Conservation (phyloP, 495 filamentous ascomycete genomes). For the Friedmanniomyces simplex region DNA sequence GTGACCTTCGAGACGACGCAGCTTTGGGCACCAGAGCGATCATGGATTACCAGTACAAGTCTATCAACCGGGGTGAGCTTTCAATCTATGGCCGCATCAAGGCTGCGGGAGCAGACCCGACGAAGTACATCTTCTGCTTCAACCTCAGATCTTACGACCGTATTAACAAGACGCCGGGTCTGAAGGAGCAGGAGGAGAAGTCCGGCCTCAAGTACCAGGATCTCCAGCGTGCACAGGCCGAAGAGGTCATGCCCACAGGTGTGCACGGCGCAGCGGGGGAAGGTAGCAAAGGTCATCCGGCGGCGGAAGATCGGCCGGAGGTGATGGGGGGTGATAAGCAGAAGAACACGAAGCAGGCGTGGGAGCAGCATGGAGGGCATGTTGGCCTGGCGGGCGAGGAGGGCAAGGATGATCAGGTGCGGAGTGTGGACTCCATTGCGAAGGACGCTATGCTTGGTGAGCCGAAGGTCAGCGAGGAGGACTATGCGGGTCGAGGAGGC, state of each 20-base stretch:
- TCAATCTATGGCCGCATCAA: conserved; percentile 75
- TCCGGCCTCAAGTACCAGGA: conserved; percentile 76
- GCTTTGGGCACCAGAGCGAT: conserved; percentile 79
- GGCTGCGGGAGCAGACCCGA: conserved; percentile 70
- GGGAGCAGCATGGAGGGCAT: conserved; percentile 47
- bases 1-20: conserved; percentile 71
- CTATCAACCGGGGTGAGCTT: conserved; percentile 79
- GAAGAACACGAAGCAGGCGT: conserved; percentile 44
- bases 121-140: conserved; percentile 77
- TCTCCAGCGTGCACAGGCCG: conserved; percentile 73
- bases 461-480: conserved; percentile 54
- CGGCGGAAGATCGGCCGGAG: conserved; percentile 27
- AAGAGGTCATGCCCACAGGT: conserved; percentile 70
- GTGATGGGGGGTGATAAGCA: conserved; percentile 1
- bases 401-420: conserved; percentile 28
- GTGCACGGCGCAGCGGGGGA: conserved; percentile 43
- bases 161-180: conserved; percentile 63
- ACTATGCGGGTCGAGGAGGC: conserved; percentile 29
- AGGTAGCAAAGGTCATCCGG: conserved; percentile 2
- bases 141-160: conserved; percentile 85
- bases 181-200: conserved; percentile 60
- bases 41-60: conserved; percentile 98
- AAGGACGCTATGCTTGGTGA: conserved; percentile 69
- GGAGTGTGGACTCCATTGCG: conserved; percentile 59
- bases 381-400: conserved; percentile 29